These are phyloP conservation scores for Vitis hybrid DNA, from an alignment of 177 flowering plant genomes.

Conservation along the genomic window DNA sequence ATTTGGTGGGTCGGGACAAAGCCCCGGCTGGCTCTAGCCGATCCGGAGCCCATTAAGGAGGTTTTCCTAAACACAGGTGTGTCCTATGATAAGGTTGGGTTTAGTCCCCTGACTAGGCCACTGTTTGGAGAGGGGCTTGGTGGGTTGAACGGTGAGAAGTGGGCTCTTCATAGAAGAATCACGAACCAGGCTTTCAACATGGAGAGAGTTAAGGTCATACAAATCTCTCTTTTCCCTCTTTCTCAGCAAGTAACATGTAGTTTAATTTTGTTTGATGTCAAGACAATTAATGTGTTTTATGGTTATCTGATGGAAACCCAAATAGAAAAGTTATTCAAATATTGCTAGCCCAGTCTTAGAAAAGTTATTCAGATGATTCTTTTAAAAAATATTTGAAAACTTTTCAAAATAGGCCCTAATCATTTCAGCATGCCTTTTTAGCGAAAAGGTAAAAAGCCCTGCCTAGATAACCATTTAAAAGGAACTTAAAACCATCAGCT, in stretches of 20 bases:
- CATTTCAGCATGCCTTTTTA: too few species aligned
- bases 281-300: too few species aligned
- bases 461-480: too few species aligned
- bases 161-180: slow-evolving; percentile 21
- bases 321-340: too few species aligned
- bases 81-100: neutral
- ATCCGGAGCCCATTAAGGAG: slow-evolving; percentile 22
- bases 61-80: slow-evolving; percentile 5
- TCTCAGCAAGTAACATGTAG: neutral
- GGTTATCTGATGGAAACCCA: too few species aligned
- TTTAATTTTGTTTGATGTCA: slow-evolving; percentile 11
- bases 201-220: slow-evolving; percentile 8
- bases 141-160: slow-evolving; percentile 20
- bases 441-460: too few species aligned
- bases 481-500: too few species aligned
- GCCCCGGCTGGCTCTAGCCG: slow-evolving; percentile 16
- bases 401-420: too few species aligned
- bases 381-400: too few species aligned
- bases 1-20: slow-evolving; percentile 22
- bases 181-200: slow-evolving; percentile 29
- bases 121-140: slow-evolving; percentile 29
- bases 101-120: neutral
- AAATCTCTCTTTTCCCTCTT: too few species aligned
- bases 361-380: too few species aligned
- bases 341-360: too few species aligned